Conservation (phyloP, 768 basidiomycete species). For the Pseudohyphozyma bogoriensis region DNA sequence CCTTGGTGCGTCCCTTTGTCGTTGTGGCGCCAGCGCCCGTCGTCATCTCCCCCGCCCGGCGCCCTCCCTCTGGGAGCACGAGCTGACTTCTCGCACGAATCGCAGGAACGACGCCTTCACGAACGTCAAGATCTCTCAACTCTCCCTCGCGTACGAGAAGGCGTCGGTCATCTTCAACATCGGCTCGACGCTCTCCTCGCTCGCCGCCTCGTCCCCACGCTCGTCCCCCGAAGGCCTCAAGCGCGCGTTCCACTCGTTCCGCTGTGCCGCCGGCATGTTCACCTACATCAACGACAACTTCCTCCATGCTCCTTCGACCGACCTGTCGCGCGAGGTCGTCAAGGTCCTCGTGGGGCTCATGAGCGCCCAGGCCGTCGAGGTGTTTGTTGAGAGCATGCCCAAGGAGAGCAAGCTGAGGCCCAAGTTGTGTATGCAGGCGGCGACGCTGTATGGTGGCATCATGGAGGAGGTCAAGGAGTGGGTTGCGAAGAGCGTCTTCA, state of each 20-base stretch:
- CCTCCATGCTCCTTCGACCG: constrained; percentile 89
- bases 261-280: constrained; percentile 87
- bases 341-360: constrained; percentile 83
- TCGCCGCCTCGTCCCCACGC: constrained; percentile 73
- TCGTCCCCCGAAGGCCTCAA: constrained; percentile 86
- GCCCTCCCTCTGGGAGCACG: neutral
- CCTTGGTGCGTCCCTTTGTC: constrained; percentile 68
- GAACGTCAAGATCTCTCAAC: constrained; percentile 76
- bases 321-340: constrained; percentile 85
- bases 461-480: constrained; percentile 92
- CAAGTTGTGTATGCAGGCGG: constrained; percentile 75
- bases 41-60: neutral
- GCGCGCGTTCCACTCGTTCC: constrained; percentile 82
- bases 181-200: constrained; percentile 81
- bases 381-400: constrained; percentile 63
- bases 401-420: constrained; percentile 73
- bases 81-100: neutral
- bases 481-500: constrained; percentile 89
- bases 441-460: constrained; percentile 68
- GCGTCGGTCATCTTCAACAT: constrained; percentile 95
- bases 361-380: constrained; percentile 86
- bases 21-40: neutral
- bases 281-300: constrained; percentile 99
- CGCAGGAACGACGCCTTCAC: constrained; percentile 87
- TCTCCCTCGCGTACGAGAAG: constrained; percentile 95